Evolutionary conservation across 2,329 filamentous ascomycete species (phyloP).

Genomic region (Colletotrichum zoysiae): DNA sequence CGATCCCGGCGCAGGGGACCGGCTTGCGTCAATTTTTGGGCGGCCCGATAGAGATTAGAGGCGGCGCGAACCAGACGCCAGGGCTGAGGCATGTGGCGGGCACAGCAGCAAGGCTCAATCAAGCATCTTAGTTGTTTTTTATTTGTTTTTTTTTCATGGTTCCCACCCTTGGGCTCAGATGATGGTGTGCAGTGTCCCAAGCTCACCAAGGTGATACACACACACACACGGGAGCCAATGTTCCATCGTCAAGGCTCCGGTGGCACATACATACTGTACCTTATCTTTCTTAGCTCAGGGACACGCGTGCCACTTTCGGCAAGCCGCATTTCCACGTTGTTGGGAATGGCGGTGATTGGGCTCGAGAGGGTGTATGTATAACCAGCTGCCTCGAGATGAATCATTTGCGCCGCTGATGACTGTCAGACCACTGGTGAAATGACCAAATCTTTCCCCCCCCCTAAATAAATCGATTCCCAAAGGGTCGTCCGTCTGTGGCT

Average conservation of each 20-base stretch:
- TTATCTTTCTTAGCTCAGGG: background rate
- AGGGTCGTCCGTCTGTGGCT: background rate
- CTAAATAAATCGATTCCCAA: background rate
- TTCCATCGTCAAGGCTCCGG: background rate
- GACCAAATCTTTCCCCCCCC: background rate
- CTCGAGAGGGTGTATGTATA: background rate
- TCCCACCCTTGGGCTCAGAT: background rate
- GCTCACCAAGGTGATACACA: background rate
- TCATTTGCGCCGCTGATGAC: background rate
- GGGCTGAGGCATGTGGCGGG: constrained; percentile 18
- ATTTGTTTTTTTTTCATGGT: background rate
- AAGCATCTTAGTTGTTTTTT: background rate
- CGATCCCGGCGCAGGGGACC: constrained; percentile 8
- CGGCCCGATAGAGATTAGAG: constrained; percentile 21
- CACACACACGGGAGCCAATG: background rate
- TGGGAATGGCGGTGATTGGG: constrained; percentile 2
- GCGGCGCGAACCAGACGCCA: constrained; percentile 22
- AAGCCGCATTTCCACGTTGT: background rate
- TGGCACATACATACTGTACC: background rate
- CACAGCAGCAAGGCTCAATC: background rate
- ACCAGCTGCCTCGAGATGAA: background rate
- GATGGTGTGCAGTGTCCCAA: background rate
- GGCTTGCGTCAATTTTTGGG: constrained; percentile 26
- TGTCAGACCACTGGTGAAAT: constrained; percentile 3
- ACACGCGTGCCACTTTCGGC: constrained; percentile 2